Conservation (phyloP, 1,284 basidiomycete species). For the Porogramme epimiltina region DNA sequence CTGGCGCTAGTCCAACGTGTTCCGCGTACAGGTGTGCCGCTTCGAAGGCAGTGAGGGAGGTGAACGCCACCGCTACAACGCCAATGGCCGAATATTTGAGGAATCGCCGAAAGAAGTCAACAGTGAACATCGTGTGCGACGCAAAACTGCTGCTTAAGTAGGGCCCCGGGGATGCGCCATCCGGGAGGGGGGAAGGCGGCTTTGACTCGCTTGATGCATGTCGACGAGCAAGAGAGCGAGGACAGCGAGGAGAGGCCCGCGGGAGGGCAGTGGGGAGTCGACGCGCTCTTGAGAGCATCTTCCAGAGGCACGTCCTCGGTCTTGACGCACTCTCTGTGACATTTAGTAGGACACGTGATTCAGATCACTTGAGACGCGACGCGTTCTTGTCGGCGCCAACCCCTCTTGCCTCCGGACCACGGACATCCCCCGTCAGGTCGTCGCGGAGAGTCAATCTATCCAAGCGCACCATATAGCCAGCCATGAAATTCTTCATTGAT, state of each 20-base stretch:
- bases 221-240: conserved; percentile 6
- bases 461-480: conserved; percentile 7
- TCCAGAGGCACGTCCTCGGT: conserved; percentile 5
- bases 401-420: conserved; percentile 18
- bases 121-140: conserved; percentile 35
- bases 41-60: conserved; percentile 51
- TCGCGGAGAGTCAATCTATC: neutral
- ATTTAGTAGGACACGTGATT: neutral
- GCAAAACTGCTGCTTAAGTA: conserved; percentile 39
- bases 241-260: conserved; percentile 6
- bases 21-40: conserved; percentile 75
- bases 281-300: conserved; percentile 24
- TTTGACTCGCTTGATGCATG: conserved; percentile 14
- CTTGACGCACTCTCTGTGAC: too few relatives aligned
- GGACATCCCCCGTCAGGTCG: conserved; percentile 8
- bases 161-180: conserved; percentile 14
- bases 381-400: conserved; percentile 14
- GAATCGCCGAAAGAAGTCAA: conserved; percentile 42
- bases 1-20: conserved; percentile 54
- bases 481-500: conserved; percentile 96
- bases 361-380: conserved; percentile 2
- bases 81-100: conserved; percentile 42
- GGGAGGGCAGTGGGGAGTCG: conserved; percentile 13
- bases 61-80: conserved; percentile 39
- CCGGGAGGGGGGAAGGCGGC: conserved; percentile 13